These are phyloP conservation scores for Mucor irregularis DNA, from an alignment of 371 early-diverging fungal genomes.

Conservation along the genomic window DNA sequence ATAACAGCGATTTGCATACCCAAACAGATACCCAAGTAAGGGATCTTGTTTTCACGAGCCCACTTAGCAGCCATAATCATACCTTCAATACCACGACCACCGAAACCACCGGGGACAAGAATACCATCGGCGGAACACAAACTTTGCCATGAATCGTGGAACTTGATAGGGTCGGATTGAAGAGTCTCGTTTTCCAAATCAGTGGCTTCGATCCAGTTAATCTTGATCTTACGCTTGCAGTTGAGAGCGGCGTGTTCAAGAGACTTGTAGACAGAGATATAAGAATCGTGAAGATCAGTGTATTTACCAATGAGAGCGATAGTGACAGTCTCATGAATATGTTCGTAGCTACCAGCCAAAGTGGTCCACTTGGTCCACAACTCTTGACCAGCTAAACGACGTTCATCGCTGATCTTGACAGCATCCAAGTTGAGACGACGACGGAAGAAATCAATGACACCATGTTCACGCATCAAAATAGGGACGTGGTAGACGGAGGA, in stretches of 20 bases:
- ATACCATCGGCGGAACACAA: conserved; percentile 92
- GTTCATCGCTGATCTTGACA: conserved; percentile 53
- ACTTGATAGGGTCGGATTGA: conserved; percentile 81
- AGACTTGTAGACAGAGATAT: conserved; percentile 96
- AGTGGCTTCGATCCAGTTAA: conserved; percentile 95
- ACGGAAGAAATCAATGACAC: conserved; percentile 79
- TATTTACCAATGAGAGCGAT: conserved; percentile 98
- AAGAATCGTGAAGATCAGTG: conserved; percentile 93
- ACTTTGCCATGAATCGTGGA: conserved; percentile 92
- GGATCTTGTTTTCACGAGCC: conserved; percentile 98
- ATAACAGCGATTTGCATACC: conserved; percentile 99
- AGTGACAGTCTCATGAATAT: conserved; percentile 81
- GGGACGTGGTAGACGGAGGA: conserved; percentile 97
- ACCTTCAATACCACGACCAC: conserved; percentile 96
- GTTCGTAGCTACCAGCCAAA: conserved; percentile 78
- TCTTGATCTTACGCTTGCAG: conserved; percentile 78
- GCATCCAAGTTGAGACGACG: conserved; percentile 79
- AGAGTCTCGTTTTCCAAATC: conserved; percentile 82
- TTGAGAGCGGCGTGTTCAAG: conserved; percentile 92
- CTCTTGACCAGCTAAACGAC: conserved; percentile 57
- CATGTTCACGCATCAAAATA: conserved; percentile 83
- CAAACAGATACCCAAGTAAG: conserved; percentile 99
- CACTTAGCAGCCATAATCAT: conserved; percentile 96
- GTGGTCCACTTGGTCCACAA: conserved; percentile 85
- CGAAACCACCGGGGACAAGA: conserved; percentile 99